phyloP scores from a whole-genome alignment of 306 rosid species.

The Trifolium repens region DNA sequence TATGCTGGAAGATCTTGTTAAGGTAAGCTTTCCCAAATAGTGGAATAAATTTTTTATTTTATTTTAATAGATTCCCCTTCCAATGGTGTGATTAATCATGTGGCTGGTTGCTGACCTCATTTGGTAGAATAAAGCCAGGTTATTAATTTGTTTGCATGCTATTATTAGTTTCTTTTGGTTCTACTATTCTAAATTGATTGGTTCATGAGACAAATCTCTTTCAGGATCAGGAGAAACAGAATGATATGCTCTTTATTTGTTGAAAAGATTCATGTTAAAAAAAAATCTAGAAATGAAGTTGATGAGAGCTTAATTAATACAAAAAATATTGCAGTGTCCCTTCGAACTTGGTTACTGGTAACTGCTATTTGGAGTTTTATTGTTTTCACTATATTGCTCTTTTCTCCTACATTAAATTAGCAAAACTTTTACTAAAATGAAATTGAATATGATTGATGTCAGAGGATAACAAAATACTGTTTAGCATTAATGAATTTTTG shows the following conservation, averaged over 20 bases:
- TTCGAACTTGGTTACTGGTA: neutral
- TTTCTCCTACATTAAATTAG: too few species aligned
- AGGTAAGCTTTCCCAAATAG: slow-evolving; percentile 51
- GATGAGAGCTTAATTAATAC: neutral
- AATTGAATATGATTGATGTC: slow-evolving; percentile 15
- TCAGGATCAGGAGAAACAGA: neutral
- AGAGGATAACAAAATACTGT: neutral
- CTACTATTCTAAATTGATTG: slow-evolving; percentile 6
- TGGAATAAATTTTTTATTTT: slow-evolving; percentile 13
- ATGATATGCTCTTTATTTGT: slow-evolving; percentile 9
- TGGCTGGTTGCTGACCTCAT: neutral
- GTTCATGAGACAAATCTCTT: slow-evolving; percentile 29
- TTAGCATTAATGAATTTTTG: neutral
- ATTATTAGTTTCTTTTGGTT: slow-evolving; percentile 15
- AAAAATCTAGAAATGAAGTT: slow-evolving; percentile 12
- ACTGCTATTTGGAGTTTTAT: slow-evolving; percentile 26
- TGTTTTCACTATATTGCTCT: neutral
- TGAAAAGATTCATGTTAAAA: slow-evolving; percentile 24
- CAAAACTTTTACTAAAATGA: too few species aligned
- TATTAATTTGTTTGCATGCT: slow-evolving; percentile 6
- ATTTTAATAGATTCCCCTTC: neutral
- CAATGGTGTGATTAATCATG: slow-evolving; percentile 7
- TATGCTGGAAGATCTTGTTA: slow-evolving; percentile 66
- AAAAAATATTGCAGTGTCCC: neutral
- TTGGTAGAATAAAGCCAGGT: neutral